Evolutionary conservation across 257 asterid genomes (phyloP).

Genomic region (Penstemon eatonii): DNA sequence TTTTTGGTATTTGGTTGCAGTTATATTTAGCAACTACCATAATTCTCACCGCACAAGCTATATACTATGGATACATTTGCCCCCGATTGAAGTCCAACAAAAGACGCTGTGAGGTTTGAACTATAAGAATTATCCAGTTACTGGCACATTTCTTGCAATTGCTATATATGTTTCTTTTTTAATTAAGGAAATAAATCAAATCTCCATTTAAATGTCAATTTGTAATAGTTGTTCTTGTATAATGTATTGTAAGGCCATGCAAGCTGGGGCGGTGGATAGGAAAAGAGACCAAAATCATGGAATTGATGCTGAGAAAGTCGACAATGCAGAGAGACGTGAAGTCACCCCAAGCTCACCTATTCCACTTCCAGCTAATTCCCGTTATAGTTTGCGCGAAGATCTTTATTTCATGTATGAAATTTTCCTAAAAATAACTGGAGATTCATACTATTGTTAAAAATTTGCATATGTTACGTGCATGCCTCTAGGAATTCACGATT

Average conservation of each 20-base stretch:
- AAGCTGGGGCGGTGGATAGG: conserved; percentile 31
- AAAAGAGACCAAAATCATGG: conserved; percentile 33
- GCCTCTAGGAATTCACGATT: neutral
- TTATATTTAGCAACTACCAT: conserved; percentile 50
- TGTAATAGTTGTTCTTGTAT: neutral
- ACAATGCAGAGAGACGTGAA: conserved; percentile 17
- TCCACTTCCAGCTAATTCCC: conserved; percentile 42
- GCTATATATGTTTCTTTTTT: neutral
- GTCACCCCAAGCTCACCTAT: conserved; percentile 48
- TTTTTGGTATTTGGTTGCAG: conserved; percentile 40
- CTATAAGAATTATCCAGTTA: neutral
- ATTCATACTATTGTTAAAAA: neutral
- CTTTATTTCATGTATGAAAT: conserved; percentile 48
- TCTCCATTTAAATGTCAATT: neutral
- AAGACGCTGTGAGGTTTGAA: conserved; percentile 49
- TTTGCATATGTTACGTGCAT: neutral
- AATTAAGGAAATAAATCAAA: too few relatives aligned
- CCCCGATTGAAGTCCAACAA: conserved; percentile 46
- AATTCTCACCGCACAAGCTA: conserved; percentile 47
- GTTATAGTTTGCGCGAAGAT: conserved; percentile 36
- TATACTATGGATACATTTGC: conserved; percentile 52
- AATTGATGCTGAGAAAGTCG: conserved; percentile 26
- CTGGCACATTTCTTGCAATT: too few relatives aligned
- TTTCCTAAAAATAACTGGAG: conserved; percentile 18
- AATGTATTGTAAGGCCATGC: conserved; percentile 32